These are phyloP conservation scores for Petrea volubilis DNA, from an alignment of 257 asterid species.

Conservation along the genomic window DNA sequence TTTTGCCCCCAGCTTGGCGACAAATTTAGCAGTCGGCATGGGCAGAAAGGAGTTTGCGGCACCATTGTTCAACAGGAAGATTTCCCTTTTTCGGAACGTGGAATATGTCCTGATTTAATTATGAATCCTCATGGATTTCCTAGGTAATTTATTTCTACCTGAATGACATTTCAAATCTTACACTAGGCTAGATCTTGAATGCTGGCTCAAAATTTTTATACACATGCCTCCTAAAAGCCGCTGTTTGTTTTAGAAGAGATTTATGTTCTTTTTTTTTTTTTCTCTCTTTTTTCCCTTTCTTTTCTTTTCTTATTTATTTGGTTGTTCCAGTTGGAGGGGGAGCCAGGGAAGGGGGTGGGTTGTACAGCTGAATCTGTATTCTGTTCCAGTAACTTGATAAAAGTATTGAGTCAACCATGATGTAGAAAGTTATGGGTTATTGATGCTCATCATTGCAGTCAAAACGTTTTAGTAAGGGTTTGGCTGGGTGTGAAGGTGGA, in stretches of 20 bases:
- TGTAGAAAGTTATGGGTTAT: background rate
- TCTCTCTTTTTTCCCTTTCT: background rate
- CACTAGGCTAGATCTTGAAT: slow-evolving; percentile 2
- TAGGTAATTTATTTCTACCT: slow-evolving; percentile 43
- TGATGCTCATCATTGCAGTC: slow-evolving; percentile 13
- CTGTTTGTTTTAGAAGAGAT: background rate
- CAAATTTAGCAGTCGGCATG: slow-evolving; percentile 98
- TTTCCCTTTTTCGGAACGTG: slow-evolving; percentile 95
- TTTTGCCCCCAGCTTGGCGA: slow-evolving; percentile 70
- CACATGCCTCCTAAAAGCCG: background rate
- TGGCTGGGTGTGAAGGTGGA: background rate
- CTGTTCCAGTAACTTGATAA: background rate
- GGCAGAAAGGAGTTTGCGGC: slow-evolving; percentile 99
- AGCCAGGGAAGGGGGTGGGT: background rate
- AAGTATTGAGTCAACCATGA: background rate
- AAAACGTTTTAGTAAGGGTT: slow-evolving; percentile 2
- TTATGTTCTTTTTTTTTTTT: background rate
- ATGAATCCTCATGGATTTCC: slow-evolving; percentile 99
- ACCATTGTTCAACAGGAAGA: slow-evolving; percentile 93
- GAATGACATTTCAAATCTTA: slow-evolving; percentile 3
- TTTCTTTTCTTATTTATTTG: too few species aligned
- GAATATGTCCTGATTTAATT: slow-evolving; percentile 96
- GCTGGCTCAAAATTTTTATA: background rate
- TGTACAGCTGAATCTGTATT: background rate
- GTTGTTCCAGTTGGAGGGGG: background rate